A percentile compares a stretch with the other conserved stretches of the same genome.
These are phyloP conservation scores for Aspergillus carbonarius DNA, from an alignment of 2,329 filamentous ascomycete species.

Conservation along the genomic window DNA sequence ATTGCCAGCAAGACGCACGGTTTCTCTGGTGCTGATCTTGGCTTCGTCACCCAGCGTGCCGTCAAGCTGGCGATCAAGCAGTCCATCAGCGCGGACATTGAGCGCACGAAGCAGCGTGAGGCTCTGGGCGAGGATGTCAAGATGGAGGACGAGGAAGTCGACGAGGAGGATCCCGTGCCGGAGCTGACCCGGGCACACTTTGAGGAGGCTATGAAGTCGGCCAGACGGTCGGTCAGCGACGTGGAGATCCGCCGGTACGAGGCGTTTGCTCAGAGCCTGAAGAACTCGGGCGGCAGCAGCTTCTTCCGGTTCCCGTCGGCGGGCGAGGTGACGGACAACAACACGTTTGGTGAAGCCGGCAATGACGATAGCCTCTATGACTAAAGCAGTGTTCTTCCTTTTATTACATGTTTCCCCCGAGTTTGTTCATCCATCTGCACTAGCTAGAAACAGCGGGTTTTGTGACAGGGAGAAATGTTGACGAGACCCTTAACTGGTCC, in stretches of 20 bases:
- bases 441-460: slow-evolving; percentile 25
- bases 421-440: slow-evolving; percentile 41
- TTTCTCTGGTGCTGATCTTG: slow-evolving; percentile 98
- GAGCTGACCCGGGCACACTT: slow-evolving; percentile 96
- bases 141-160: slow-evolving; percentile 66
- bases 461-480: slow-evolving; percentile 15
- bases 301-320: slow-evolving; percentile 93
- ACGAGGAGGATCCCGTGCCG: slow-evolving; percentile 84
- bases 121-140: slow-evolving; percentile 72
- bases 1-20: slow-evolving; percentile 97
- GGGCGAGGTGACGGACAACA: slow-evolving; percentile 55
- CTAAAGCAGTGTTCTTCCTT: slow-evolving; percentile 52
- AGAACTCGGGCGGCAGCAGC: slow-evolving; percentile 90
- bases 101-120: slow-evolving; percentile 85
- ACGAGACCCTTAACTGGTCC: not conserved
- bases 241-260: slow-evolving; percentile 98
- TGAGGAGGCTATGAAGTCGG: slow-evolving; percentile 96
- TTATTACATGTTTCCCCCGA: slow-evolving; percentile 38
- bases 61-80: slow-evolving; percentile 99
- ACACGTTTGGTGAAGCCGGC: slow-evolving; percentile 76
- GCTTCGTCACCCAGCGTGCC: slow-evolving; percentile 97
- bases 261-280: slow-evolving; percentile 98
- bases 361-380: slow-evolving; percentile 98
- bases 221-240: slow-evolving; percentile 89
- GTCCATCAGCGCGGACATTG: slow-evolving; percentile 83